Conservation (phyloP, 768 basidiomycete species). For the Termitomyces sp. region DNA sequence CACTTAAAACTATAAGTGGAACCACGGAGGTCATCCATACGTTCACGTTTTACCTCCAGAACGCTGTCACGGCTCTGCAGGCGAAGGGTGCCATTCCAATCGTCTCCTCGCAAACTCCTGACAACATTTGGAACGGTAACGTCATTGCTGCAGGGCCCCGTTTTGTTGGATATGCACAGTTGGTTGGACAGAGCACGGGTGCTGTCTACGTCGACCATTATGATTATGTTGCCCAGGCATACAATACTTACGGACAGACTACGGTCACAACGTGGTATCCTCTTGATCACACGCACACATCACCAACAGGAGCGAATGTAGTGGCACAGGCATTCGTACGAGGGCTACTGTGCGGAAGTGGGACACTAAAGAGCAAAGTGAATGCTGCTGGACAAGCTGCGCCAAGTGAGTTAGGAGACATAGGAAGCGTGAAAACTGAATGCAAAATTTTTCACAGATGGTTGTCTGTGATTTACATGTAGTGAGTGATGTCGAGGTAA, state of each 20-base stretch:
- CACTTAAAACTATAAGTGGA: conserved; percentile 23
- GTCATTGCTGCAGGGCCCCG: conserved; percentile 32
- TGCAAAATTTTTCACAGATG: neutral
- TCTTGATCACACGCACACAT: conserved; percentile 43
- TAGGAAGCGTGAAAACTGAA: neutral
- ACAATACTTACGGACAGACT: conserved; percentile 33
- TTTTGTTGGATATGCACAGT: conserved; percentile 41
- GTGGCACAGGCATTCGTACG: conserved; percentile 45
- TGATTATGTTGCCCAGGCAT: conserved; percentile 38
- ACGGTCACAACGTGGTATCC: conserved; percentile 36
- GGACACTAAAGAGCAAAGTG: conserved; percentile 21
- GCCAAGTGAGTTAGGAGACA: neutral
- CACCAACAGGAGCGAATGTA: conserved; percentile 36
- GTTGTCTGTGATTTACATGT: neutral
- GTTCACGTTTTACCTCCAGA: conserved; percentile 41
- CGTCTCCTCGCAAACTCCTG: conserved; percentile 43
- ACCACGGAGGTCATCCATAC: conserved; percentile 35
- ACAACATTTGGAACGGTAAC: conserved; percentile 36
- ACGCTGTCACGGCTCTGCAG: conserved; percentile 35
- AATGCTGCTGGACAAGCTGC: conserved; percentile 1
- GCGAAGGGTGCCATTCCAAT: conserved; percentile 45
- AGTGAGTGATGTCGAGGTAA: no score
- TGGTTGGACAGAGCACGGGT: conserved; percentile 29
- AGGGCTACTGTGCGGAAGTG: conserved; percentile 36
- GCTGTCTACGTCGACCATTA: conserved; percentile 43